Base-by-base conservation (phyloP, 306 rosid species). In the Cucumis hystrix region DNA sequence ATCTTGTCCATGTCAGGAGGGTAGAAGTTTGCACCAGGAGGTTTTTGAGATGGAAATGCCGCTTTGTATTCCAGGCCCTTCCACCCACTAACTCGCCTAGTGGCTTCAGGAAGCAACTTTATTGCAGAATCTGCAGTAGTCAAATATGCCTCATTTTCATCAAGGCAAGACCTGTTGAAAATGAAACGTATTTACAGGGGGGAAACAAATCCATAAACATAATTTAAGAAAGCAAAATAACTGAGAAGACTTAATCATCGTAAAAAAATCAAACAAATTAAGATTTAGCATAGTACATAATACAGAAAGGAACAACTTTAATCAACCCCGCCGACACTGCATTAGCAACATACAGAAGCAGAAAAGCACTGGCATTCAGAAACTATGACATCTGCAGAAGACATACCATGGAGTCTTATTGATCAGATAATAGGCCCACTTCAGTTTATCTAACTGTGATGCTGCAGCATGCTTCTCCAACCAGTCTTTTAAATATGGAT, bases 1-100 rank as follows among this genome's bases (percentile, higher is more conserved):
- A 3, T 82, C 89, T 89, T 95, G 83, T 95, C 93, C 97, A 95
- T 90, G 82, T 95, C 98, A 7, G 96, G 90, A 30, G 98, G 98
- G 77, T 95, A 95, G 87, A 95, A 95, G 83, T 95, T 92, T 82
- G 96, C 98, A 72, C 97, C 92, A 8, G 90, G 90, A 59, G 97
- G 97, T 80, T 92, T 95, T 81, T 43, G 78, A 69, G 71, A 3
- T 20, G 98, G 97, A 86, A 95, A 90, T 64, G 93, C 98, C 76
- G 88, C 90, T 86, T 86, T 90, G 80, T 90, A 95, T 85, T 90
- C 88, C 59, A 95, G 81, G 80, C 98, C 98, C 80, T 89, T 92
- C 98, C 98, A 92, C 62, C 85, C 87, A 28, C 79, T 62, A 74
- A 89, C 89, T 74, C 69, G 65, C 74, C 72, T 88, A 64, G 97